Conservation (phyloP, 331 rosid species). For the Rosa hybrid region DNA sequence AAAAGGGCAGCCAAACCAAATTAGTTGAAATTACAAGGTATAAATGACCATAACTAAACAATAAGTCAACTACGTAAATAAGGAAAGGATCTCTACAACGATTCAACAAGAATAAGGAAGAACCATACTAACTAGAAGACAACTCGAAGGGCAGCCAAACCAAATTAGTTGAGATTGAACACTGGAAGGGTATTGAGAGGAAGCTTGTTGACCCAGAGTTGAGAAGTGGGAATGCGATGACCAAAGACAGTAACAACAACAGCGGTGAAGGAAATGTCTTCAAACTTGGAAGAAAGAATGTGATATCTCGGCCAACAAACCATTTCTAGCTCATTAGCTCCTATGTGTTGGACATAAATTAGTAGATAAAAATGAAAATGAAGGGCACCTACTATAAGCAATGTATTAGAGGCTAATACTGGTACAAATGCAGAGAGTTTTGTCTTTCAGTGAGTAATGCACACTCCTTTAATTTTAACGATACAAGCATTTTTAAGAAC, state of each 20-base stretch:
- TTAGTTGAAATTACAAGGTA: too few species aligned
- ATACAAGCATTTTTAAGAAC: neutral
- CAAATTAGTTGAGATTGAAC: too few species aligned
- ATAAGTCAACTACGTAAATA: too few species aligned
- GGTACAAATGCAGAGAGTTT: neutral
- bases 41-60: too few species aligned
- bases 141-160: too few species aligned
- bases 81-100: too few species aligned
- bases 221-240: neutral
- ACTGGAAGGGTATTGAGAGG: too few species aligned
- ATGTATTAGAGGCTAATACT: neutral
- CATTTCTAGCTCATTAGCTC: neutral
- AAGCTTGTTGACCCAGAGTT: too few species aligned
- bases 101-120: too few species aligned
- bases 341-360: neutral
- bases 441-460: neutral
- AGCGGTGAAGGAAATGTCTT: neutral
- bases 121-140: too few species aligned
- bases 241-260: neutral
- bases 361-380: neutral
- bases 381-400: neutral
- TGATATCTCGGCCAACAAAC: neutral
- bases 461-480: neutral
- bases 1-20: too few species aligned
- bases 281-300: neutral